Conservation (phyloP, 2,329 filamentous ascomycete species). For the Amphichorda felina region DNA sequence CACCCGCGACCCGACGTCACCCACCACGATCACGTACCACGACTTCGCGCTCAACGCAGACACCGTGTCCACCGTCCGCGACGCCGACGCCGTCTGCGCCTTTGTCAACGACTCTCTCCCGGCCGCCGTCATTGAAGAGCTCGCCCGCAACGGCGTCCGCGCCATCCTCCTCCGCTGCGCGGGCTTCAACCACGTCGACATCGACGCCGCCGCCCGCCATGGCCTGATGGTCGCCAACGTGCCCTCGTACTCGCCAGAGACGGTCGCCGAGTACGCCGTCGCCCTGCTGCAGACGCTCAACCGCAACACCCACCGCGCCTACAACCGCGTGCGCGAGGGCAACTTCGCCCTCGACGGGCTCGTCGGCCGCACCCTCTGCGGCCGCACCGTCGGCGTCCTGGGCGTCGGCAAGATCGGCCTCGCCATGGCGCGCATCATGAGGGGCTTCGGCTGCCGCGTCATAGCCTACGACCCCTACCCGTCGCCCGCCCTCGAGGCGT, state of each 20-base stretch:
- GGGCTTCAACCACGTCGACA: constrained; percentile 57
- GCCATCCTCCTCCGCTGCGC: constrained; percentile 55
- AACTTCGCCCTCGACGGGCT: constrained; percentile 56
- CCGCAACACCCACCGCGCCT: constrained; percentile 55
- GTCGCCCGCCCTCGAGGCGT: constrained; percentile 31
- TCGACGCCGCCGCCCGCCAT: constrained; percentile 38
- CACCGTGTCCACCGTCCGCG: constrained; percentile 39
- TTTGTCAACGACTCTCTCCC: constrained; percentile 56
- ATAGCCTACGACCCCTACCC: constrained; percentile 49
- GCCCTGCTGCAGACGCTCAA: constrained; percentile 56
- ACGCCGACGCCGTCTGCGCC: constrained; percentile 47
- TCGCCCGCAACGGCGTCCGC: constrained; percentile 36
- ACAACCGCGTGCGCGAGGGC: constrained; percentile 55
- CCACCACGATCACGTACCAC: constrained; percentile 42
- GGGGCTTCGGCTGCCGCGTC: constrained; percentile 52
- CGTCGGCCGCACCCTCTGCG: constrained; percentile 47
- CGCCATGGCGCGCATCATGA: constrained; percentile 47
- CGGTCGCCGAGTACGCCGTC: constrained; percentile 59
- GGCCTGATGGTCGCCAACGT: constrained; percentile 54
- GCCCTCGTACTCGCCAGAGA: constrained; percentile 56
- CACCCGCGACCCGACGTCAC: constrained; percentile 14
- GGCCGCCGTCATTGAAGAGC: constrained; percentile 34
- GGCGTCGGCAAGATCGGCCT: constrained; percentile 56
- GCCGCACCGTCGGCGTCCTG: constrained; percentile 55
- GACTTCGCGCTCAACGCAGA: constrained; percentile 42